phyloP scores from a whole-genome alignment of 2,329 filamentous ascomycete species.

The Neurospora crassa region DNA sequence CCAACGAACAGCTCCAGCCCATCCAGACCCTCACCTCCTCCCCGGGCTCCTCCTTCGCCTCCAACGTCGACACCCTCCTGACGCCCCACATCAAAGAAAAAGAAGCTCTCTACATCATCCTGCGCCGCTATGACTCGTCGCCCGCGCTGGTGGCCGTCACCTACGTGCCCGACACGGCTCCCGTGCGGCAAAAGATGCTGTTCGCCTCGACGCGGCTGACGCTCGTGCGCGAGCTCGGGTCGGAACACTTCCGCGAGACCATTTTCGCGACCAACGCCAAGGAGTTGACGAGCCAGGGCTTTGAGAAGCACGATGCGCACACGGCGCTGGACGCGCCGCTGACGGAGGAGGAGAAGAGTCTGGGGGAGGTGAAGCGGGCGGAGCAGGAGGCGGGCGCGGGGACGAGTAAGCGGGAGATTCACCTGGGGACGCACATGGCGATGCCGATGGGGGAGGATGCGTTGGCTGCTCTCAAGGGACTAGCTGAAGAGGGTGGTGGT shows the following conservation, averaged over 20 bases:
- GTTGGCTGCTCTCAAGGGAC: conserved; percentile 49
- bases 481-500: conserved; percentile 41
- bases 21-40: conserved; percentile 40
- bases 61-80: conserved; percentile 52
- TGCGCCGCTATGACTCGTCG: conserved; percentile 53
- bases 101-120: conserved; percentile 63
- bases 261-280: conserved; percentile 61
- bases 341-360: conserved; percentile 65
- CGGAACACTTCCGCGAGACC: conserved; percentile 68
- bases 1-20: conserved; percentile 58
- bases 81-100: conserved; percentile 54
- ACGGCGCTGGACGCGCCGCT: conserved; percentile 55
- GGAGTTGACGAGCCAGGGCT: conserved; percentile 61
- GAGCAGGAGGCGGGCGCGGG: conserved; percentile 67
- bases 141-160: conserved; percentile 61
- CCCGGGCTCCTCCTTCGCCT: conserved; percentile 51
- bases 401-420: conserved; percentile 50
- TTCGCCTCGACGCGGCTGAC: conserved; percentile 71
- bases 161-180: conserved; percentile 70
- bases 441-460: conserved; percentile 56
- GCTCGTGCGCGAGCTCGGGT: conserved; percentile 65
- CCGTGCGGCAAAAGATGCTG: conserved; percentile 78
- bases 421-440: conserved; percentile 45
- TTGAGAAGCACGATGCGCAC: conserved; percentile 64
- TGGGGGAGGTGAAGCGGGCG: conserved; percentile 63